These are phyloP conservation scores for Fusarium mangiferae DNA, from an alignment of 2,329 filamentous ascomycete species.

Conservation along the genomic window DNA sequence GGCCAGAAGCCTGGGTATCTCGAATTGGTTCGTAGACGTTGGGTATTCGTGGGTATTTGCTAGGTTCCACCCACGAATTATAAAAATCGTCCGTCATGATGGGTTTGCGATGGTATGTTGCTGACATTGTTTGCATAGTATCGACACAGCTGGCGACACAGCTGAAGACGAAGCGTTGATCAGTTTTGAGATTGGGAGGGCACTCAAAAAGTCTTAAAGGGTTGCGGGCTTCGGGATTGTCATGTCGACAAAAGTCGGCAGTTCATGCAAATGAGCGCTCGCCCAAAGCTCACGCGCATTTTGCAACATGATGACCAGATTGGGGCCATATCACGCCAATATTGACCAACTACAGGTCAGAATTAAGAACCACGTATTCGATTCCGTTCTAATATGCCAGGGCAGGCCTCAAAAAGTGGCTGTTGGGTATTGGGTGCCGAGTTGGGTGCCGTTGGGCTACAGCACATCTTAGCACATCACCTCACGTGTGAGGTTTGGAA, in stretches of 20 bases:
- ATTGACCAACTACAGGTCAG: slow-evolving; percentile 21
- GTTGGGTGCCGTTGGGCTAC: slow-evolving; percentile 37
- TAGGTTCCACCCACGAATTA: slow-evolving; percentile 32
- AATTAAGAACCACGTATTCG: slow-evolving; percentile 1
- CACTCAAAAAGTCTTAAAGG: slow-evolving; percentile 4
- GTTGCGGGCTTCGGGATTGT: background rate
- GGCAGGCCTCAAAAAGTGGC: slow-evolving; percentile 31
- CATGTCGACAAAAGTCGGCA: background rate
- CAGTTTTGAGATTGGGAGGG: background rate
- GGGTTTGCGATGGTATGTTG: slow-evolving; percentile 13
- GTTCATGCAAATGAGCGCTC: slow-evolving; percentile 27
- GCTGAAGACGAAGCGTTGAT: background rate
- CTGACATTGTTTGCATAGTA: slow-evolving; percentile 18
- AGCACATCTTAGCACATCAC: slow-evolving; percentile 1
- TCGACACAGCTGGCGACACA: background rate
- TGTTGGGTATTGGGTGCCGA: slow-evolving; percentile 32
- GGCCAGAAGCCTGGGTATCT: slow-evolving; percentile 2
- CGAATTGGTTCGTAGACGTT: slow-evolving; percentile 40
- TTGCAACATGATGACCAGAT: slow-evolving; percentile 28
- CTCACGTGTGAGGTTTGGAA: slow-evolving; percentile 13
- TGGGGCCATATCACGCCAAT: slow-evolving; percentile 26
- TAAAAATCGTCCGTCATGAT: slow-evolving; percentile 28
- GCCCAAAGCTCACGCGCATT: slow-evolving; percentile 36
- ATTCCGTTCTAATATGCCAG: slow-evolving; percentile 14
- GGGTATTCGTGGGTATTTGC: slow-evolving; percentile 33